phyloP scores from a whole-genome alignment of 2,329 filamentous ascomycete genomes.

The Ophiostoma triangulosporum region DNA sequence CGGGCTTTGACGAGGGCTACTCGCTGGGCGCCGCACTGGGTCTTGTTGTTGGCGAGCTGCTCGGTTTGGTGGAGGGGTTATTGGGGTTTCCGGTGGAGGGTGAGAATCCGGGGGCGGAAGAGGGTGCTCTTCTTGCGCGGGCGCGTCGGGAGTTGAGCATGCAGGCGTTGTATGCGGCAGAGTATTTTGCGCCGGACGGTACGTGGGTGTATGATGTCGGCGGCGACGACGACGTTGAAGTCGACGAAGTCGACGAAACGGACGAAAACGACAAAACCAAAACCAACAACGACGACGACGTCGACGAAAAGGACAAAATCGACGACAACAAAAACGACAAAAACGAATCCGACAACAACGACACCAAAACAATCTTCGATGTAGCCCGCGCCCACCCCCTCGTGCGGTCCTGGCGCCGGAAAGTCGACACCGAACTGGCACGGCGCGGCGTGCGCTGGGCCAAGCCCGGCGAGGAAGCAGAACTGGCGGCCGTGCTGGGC shows the following conservation, averaged over 20 bases:
- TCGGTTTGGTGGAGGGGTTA: conserved; percentile 68
- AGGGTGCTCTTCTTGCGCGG: conserved; percentile 25
- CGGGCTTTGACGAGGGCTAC: conserved; percentile 86
- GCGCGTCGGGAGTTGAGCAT: conserved; percentile 49
- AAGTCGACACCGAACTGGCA: conserved; percentile 27
- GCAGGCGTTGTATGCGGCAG: conserved; percentile 45
- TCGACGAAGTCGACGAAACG: no score
- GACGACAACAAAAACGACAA: no score
- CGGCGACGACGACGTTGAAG: conserved; percentile 22
- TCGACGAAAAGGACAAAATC: no score
- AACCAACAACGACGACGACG: no score
- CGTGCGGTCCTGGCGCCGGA: conserved; percentile 44
- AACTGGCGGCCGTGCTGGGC: conserved; percentile 9
- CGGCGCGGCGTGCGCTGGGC: conserved; percentile 14
- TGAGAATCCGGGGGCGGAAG: conserved; percentile 11
- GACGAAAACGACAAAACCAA: no score
- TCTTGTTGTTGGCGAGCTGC: conserved; percentile 54
- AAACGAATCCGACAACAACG: no score
- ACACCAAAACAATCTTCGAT: conserved; percentile 39
- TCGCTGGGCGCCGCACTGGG: conserved; percentile 72
- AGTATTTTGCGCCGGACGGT: conserved; percentile 58
- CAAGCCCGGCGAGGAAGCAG: conserved; percentile 4
- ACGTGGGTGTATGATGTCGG: conserved; percentile 53
- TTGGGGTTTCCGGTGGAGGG: conserved; percentile 18
- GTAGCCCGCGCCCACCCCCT: conserved; percentile 57